phyloP scores from a whole-genome alignment of 306 rosid species.

The Hylodesmum podocarpum region DNA sequence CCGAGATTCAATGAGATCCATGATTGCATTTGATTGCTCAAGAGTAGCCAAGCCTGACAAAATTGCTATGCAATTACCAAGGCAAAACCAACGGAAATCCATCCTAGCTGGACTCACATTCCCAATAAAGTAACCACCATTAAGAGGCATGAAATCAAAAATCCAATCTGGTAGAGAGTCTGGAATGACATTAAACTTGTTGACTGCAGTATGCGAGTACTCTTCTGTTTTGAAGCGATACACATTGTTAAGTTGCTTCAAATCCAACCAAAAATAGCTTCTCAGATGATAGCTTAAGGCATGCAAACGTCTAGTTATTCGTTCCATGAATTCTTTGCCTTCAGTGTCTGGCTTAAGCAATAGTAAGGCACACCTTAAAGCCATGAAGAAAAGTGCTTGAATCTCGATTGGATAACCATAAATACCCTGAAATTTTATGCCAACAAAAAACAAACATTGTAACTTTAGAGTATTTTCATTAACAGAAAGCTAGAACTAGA shows the following conservation, averaged over 20 bases:
- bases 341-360: slow-evolving; percentile 77
- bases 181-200: slow-evolving; percentile 85
- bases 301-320: slow-evolving; percentile 67
- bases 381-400: slow-evolving; percentile 92
- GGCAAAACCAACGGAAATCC: slow-evolving; percentile 91
- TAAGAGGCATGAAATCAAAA: slow-evolving; percentile 74
- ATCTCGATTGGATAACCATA: slow-evolving; percentile 93
- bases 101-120: slow-evolving; percentile 87
- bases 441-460: neutral
- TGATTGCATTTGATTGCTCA: slow-evolving; percentile 75
- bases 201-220: slow-evolving; percentile 86
- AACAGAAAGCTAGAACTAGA: too few species aligned
- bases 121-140: slow-evolving; percentile 85
- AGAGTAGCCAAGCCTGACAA: slow-evolving; percentile 82
- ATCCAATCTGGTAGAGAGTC: slow-evolving; percentile 92
- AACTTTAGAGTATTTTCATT: neutral
- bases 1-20: slow-evolving; percentile 86
- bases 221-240: slow-evolving; percentile 91
- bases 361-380: slow-evolving; percentile 76
- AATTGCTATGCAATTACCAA: slow-evolving; percentile 84
- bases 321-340: slow-evolving; percentile 69
- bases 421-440: slow-evolving; percentile 55
- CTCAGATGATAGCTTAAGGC: slow-evolving; percentile 87
- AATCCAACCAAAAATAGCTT: slow-evolving; percentile 82
- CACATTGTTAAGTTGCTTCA: slow-evolving; percentile 79